Percentiles rank a stretch among this genome's conserved stretches.
Conservation (phyloP, 257 asterid genomes). For the Capsicum pubescens region DNA sequence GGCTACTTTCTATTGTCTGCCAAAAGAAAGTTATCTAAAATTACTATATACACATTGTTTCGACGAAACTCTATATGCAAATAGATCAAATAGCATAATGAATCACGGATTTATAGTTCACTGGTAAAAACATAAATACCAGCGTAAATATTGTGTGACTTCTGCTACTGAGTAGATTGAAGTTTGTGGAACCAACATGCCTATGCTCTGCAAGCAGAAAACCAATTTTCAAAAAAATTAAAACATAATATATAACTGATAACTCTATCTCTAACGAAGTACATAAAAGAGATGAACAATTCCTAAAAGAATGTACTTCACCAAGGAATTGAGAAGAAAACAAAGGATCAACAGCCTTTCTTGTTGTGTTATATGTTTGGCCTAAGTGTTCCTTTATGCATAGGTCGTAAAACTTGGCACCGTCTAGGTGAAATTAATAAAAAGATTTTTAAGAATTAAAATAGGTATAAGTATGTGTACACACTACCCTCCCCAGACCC, state of each 20-base stretch:
- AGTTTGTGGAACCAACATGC: conserved; percentile 99
- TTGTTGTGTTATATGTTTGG: conserved; percentile 1
- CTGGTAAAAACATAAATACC: conserved; percentile 53
- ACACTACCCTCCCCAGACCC: not conserved
- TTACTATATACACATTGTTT: conserved; percentile 1
- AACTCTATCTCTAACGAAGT: not conserved
- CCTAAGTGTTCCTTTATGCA: not conserved
- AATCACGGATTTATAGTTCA: not conserved
- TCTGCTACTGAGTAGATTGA: conserved; percentile 98
- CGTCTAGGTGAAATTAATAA: not conserved
- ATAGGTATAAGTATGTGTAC: not conserved
- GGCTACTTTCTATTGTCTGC: conserved; percentile 98
- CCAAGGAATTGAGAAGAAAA: not conserved
- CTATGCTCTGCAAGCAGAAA: conserved; percentile 83
- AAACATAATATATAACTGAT: conserved; percentile 30
- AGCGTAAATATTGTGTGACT: conserved; percentile 99
- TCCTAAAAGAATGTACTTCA: conserved; percentile 14
- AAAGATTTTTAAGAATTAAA: not conserved
- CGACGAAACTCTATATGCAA: not conserved
- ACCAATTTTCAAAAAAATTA: conserved; percentile 28
- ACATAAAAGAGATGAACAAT: conserved; percentile 18
- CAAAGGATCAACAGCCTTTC: conserved; percentile 14
- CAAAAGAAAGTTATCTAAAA: conserved; percentile 37
- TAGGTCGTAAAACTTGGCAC: conserved; percentile 1
- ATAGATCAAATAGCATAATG: conserved; percentile 17